phyloP scores from a whole-genome alignment of 2,329 filamentous ascomycete species.

The Botrytis paeoniae region DNA sequence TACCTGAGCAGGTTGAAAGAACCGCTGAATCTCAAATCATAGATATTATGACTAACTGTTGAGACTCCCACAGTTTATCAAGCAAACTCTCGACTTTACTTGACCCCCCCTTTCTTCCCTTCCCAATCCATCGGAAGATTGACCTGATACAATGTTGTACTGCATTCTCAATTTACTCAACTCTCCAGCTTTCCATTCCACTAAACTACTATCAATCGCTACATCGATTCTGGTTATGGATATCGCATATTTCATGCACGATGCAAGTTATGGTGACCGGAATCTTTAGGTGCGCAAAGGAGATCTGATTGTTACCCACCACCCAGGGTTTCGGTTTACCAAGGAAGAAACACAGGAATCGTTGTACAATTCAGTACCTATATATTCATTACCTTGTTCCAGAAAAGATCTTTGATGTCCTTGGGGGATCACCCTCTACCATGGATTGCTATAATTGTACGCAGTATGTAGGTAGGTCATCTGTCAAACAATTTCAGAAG shows the following conservation, averaged over 20 bases:
- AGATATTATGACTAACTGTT: not conserved
- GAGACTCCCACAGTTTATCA: not conserved
- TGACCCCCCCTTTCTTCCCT: not conserved
- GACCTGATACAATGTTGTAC: not conserved
- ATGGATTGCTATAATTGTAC: not conserved
- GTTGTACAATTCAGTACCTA: not conserved
- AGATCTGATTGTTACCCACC: not conserved
- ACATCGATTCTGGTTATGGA: not conserved
- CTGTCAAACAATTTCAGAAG: not conserved
- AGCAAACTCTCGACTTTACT: not conserved
- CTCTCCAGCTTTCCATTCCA: not conserved
- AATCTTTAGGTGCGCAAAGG: not conserved
- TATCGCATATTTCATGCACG: not conserved
- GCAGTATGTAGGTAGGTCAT: conserved; percentile 10
- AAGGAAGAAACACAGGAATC: not conserved
- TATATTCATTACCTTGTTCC: not conserved
- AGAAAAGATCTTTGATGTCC: not conserved
- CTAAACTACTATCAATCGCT: not conserved
- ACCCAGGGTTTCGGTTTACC: not conserved
- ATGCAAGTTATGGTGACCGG: not conserved
- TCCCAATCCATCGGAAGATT: not conserved
- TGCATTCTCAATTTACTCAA: not conserved
- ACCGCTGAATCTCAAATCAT: not conserved
- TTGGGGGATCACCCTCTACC: not conserved
- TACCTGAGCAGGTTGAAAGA: not conserved